Evolutionary conservation across 179 eudicot species (phyloP), one percentile per base, ranked within the genome.

Genomic region (Corrigiola litoralis): DNA sequence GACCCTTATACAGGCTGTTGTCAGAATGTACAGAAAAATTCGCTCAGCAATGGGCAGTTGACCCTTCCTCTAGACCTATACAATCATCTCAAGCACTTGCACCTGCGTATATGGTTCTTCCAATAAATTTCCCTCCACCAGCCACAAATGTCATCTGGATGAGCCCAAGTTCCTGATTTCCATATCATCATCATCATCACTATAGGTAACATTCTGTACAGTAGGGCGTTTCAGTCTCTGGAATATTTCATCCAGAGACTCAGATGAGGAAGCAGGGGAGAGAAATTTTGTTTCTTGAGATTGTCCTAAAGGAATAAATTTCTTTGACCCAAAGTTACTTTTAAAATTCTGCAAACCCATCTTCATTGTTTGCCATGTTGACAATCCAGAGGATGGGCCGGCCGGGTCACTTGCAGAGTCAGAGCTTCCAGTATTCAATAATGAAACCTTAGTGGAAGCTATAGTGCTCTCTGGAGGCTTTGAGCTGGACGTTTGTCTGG

Each of bases 311-410:
- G 97, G 95, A 44, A 86, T 59, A 55, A 84, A 84, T 59, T 79
- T 90, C 74, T 84, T 94, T 13, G 92, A 78, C 65, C 75, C 95
- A 6, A 86, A 69, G 46, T 82, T 89, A 38, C 82, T 72, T 78
- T 84, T 94, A n/a, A 94, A 79, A 70, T 65, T 85, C 69, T 80
- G 79, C 50, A 90, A 79, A 53, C 97, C 89, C n/a, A 73, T 66
- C 63, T 87, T 90, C 87, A 90, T 80, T 2, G 95, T 75, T 46
- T 84, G 87, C 99, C 97, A 94, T 55, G 78, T 90, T 28, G 84
- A 73, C 71, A 90, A 56, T 23, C 85, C 79, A 51, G 92, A 77
- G 25, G 94, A 63, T 28, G 81, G 70, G 21, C 56, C 69, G 65
- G 69, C 72, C 2, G 51, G 37, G 9, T 58, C 51, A 61, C 24